Base-by-base conservation (phyloP, 345 rosid genomes). In the Orychophragmus violaceus region DNA sequence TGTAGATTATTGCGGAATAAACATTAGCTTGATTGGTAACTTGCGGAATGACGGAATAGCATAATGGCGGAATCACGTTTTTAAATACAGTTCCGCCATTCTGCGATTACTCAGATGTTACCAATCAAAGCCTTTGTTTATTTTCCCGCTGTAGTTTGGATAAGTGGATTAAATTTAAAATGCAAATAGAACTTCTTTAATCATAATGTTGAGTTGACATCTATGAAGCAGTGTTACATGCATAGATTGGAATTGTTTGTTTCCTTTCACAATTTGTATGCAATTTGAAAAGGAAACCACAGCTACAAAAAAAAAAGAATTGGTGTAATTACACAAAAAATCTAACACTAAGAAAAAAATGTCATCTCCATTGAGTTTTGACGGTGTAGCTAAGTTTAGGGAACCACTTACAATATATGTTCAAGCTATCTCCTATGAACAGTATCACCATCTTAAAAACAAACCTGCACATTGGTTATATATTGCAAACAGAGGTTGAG, bases 381-480 rank as follows among this genome's bases (percentile, higher is more conserved):
- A 88, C 91, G 29, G 87, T 85, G 49, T 95, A 94, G 76, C 84
- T 85, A 13, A 94, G 81, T 74, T 85, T 85, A 75, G 90, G 97
- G 79, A 97, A 94, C 99, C 99, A 90, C 74, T 86, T 87, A 84
- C 99, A 94, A 64, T 78, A 87, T 2, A 82, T 72, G 55, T 88
- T 88, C 65, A 83, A 88, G 42, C 81, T 82, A 68, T 77, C 91
- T 59, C 95, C 96, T 74, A 73, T 84, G 62, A 94, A 85, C 66
- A 94, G 79, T 83, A 84, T 75, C 56, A 85, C 89, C 84, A 87
- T 58, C 21, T 89, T 96, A 9, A 80, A 69, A 0, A 81, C 68
- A 22, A 87, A 90, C 42, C 97, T 94, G 91, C 74, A 51, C 16
- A 55, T 54, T 24, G 49, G 48, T 5, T n/a, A n/a, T n/a, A n/a